These are phyloP conservation scores for Silene vulgaris DNA, from an alignment of 179 eudicot species.

Conservation along the genomic window DNA sequence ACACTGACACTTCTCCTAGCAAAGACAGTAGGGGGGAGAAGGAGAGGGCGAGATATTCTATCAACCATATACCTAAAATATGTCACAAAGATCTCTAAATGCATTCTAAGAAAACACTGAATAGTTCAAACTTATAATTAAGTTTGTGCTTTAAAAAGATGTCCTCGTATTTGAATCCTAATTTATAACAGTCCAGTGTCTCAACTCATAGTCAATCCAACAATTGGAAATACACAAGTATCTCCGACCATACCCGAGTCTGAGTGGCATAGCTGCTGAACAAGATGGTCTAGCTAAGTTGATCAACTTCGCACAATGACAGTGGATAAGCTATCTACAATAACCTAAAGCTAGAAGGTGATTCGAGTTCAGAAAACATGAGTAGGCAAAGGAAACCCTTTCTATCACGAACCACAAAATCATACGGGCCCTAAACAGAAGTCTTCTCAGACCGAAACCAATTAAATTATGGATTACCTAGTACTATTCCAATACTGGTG, in stretches of 20 bases:
- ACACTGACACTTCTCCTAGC: no score
- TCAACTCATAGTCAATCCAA: background rate
- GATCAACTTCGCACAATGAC: background rate
- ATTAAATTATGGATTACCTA: background rate
- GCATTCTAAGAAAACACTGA: background rate
- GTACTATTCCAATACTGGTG: background rate
- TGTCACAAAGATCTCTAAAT: background rate
- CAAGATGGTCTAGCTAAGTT: background rate
- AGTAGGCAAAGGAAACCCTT: background rate
- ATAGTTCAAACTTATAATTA: background rate
- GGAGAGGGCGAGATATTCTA: no score
- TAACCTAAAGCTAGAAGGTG: background rate
- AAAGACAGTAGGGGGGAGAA: no score
- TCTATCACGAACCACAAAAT: no score
- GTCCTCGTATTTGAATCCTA: background rate
- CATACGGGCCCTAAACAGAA: background rate
- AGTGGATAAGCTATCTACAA: background rate
- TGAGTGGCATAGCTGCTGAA: background rate
- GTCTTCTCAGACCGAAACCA: background rate
- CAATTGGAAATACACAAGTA: background rate
- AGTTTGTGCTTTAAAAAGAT: background rate
- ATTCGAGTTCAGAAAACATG: background rate
- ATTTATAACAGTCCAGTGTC: background rate
- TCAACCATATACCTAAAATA: background rate
- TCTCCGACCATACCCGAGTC: no score